These are phyloP conservation scores for Rhodotorula sp. DNA, from an alignment of 1,284 basidiomycete species.

Conservation along the genomic window DNA sequence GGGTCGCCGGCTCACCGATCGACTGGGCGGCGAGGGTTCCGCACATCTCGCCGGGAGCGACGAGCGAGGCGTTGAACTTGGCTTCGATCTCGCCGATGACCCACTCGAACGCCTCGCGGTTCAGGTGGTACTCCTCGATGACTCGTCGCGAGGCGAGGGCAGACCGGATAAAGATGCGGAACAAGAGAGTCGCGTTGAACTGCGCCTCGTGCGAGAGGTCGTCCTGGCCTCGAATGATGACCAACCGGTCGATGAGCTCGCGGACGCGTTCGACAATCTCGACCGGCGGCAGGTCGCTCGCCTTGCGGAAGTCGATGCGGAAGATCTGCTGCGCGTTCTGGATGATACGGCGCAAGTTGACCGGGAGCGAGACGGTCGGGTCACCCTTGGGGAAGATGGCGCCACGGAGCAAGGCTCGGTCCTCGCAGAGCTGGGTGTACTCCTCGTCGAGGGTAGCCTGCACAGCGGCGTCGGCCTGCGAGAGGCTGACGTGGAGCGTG, in stretches of 20 bases:
- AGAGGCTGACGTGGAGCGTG: constrained; percentile 88
- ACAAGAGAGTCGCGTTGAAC: constrained; percentile 83
- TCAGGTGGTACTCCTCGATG: constrained; percentile 80
- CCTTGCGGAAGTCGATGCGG: constrained; percentile 90
- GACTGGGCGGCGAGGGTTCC: constrained; percentile 97
- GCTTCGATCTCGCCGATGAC: constrained; percentile 93
- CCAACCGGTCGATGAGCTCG: constrained; percentile 66
- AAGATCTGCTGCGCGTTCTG: constrained; percentile 97
- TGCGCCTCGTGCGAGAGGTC: constrained; percentile 78
- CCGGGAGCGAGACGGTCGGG: constrained; percentile 77
- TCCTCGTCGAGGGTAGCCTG: constrained; percentile 88
- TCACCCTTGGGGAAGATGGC: constrained; percentile 75
- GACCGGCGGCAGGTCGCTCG: constrained; percentile 83
- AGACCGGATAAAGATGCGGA: constrained; percentile 88
- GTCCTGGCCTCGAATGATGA: constrained; percentile 78
- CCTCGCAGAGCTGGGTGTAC: constrained; percentile 69
- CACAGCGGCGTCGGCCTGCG: constrained; percentile 76
- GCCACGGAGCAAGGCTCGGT: constrained; percentile 70
- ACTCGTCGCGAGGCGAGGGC: constrained; percentile 80
- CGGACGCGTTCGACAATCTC: constrained; percentile 80
- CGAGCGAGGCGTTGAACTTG: constrained; percentile 88
- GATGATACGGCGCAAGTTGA: constrained; percentile 90
- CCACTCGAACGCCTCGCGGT: constrained; percentile 93
- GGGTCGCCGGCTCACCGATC: constrained; percentile 98
- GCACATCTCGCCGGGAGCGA: constrained; percentile 97